Base-by-base conservation (phyloP, 2,329 filamentous ascomycete species). In the Cadophora gregata region DNA sequence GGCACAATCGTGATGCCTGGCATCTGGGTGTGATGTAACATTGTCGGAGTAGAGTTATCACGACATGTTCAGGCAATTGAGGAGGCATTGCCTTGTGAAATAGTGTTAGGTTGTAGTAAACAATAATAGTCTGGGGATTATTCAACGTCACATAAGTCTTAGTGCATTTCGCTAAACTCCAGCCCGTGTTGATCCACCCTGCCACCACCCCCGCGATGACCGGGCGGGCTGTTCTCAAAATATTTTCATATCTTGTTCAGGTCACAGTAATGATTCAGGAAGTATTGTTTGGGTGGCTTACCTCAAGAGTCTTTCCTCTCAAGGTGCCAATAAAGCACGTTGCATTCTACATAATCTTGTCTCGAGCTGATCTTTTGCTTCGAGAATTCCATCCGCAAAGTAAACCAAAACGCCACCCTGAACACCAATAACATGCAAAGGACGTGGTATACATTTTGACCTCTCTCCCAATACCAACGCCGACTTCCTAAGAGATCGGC, bases 31-130 rank as follows among this genome's bases (percentile, higher is more conserved):
- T 66, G 19, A 55, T 64, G 25, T 71, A 74, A 65, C 64, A 76
- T 71, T 70, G 71, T 59, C 68, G 66, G 3, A 77, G 71, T 4
- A 76, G 68, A 47, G 55, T 66, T 56, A 73, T 69, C 51, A 77
- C 63, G 55, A 70, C 62, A 63, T 74, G 67, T 62, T 75, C 74
- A 31, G 71, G 66, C 47, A 70, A 42, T 62, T 67, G 70, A 62
- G 69, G 66, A 72, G 67, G 69, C 75, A 76, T 77, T 71, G 70
- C 68, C 62, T 63, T 48, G 36, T 47, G 33, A 25, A 24, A 45
- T 45, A 21, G 53, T 16, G 51, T 47, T 66, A 25, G 8, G 60
- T 38, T 27, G 63, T 21, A 60, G 29, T 27, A 48, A 36, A 66
- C 33, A 63, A n/a, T 33, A 19, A n/a, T 24, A 45, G 14, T 25